A percentile compares a stretch with the other conserved stretches of the same genome.
Evolutionary conservation across 106 monocot species (phyloP).

Genomic region (Triglochin maritima): DNA sequence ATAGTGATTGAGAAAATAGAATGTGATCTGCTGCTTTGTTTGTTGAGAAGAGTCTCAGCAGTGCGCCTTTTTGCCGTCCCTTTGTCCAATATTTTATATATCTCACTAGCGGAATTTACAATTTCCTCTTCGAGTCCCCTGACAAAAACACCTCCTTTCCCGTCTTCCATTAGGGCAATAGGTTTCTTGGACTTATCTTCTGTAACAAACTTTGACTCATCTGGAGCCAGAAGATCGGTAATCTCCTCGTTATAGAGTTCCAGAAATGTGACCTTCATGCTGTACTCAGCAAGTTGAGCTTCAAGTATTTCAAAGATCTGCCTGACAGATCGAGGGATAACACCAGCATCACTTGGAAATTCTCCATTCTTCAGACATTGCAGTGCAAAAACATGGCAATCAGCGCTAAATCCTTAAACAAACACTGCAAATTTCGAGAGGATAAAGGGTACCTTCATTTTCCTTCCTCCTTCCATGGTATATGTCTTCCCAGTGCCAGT

Average conservation of each 20-base stretch:
- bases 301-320: slow-evolving; percentile 84
- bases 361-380: slow-evolving; percentile 59
- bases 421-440: too few species aligned
- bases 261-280: slow-evolving; percentile 93
- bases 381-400: not conserved
- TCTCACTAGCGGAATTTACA: slow-evolving; percentile 61
- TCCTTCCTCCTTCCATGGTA: slow-evolving; percentile 97
- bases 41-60: slow-evolving; percentile 82
- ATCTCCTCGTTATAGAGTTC: slow-evolving; percentile 98
- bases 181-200: slow-evolving; percentile 82
- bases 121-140: slow-evolving; percentile 89
- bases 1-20: slow-evolving; percentile 88
- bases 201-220: slow-evolving; percentile 51
- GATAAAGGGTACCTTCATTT: slow-evolving; percentile 44
- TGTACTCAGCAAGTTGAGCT: slow-evolving; percentile 77
- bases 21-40: slow-evolving; percentile 91
- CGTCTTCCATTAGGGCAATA: slow-evolving; percentile 91
- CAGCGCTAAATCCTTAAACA: too few species aligned
- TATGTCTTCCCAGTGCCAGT: slow-evolving; percentile 97
- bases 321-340: slow-evolving; percentile 81
- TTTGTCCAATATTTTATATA: slow-evolving; percentile 81
- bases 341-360: slow-evolving; percentile 86
- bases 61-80: slow-evolving; percentile 68
- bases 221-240: slow-evolving; percentile 78
- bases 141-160: slow-evolving; percentile 80